These are phyloP conservation scores for Hanseniaspora occidentalis DNA, from an alignment of 805 yeast species.

Conservation along the genomic window DNA sequence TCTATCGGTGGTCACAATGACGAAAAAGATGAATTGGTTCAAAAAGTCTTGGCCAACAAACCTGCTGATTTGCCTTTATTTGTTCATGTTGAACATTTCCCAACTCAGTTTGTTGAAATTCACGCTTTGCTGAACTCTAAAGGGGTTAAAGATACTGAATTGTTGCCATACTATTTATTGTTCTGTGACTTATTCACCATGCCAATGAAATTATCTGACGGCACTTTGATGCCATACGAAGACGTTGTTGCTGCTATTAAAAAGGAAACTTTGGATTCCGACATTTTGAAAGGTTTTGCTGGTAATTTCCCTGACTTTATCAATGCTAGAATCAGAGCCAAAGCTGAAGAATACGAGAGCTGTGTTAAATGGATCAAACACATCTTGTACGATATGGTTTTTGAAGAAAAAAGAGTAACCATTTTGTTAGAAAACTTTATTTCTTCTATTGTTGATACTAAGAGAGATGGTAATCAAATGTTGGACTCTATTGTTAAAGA, in stretches of 20 bases:
- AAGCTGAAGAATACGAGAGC: constrained; percentile 43
- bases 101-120: constrained; percentile 67
- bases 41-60: constrained; percentile 12
- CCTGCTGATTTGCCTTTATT: constrained; percentile 50
- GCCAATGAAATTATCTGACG: constrained; percentile 56
- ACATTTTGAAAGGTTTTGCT: constrained; percentile 43
- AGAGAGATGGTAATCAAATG: constrained; percentile 38
- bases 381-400: constrained; percentile 50
- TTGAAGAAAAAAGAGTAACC: constrained; percentile 60
- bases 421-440: constrained; percentile 35
- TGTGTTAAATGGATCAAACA: constrained; percentile 71
- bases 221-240: constrained; percentile 50
- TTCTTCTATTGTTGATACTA: constrained; percentile 26
- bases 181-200: constrained; percentile 56
- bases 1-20: constrained; percentile 32
- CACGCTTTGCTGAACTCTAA: constrained; percentile 46
- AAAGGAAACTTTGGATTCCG: constrained; percentile 55
- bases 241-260: constrained; percentile 64
- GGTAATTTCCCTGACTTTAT: constrained; percentile 56
- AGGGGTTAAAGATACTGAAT: constrained; percentile 32
- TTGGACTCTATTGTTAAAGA: constrained; percentile 49
- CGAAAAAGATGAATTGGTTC: constrained; percentile 17
- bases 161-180: constrained; percentile 55
- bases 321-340: constrained; percentile 48
- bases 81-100: constrained; percentile 66